Conservation (phyloP, 2,329 filamentous ascomycete species). For the Corniculantispora saksenae region DNA sequence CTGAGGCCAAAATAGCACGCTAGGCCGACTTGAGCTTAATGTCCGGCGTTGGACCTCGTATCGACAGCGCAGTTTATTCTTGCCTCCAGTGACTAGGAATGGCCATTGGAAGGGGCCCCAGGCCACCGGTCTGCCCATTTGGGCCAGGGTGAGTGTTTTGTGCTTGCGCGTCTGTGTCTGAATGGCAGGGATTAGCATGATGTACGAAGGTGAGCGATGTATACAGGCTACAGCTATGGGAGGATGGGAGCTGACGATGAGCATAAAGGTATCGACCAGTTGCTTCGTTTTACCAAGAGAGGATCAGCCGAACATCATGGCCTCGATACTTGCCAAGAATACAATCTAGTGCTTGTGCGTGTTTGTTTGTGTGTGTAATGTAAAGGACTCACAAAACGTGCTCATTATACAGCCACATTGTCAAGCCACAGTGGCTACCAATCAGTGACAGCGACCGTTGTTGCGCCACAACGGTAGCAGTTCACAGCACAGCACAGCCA, state of each 20-base stretch:
- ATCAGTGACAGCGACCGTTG: not conserved
- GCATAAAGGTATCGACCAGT: no score
- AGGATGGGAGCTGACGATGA: no score
- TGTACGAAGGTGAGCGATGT: no score
- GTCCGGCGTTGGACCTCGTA: slow-evolving; percentile 3
- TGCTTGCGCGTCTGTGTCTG: slow-evolving; percentile 4
- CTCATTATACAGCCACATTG: not conserved
- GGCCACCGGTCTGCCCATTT: not conserved
- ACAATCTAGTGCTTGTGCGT: no score
- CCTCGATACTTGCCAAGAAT: no score
- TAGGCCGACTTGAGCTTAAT: not conserved
- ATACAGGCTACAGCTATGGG: no score
- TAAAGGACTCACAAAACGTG: not conserved
- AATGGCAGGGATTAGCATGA: not conserved
- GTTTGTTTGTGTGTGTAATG: no score
- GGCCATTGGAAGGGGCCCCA: not conserved
- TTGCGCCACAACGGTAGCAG: not conserved
- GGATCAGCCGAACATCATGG: no score
- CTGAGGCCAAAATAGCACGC: not conserved
- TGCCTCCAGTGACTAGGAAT: not conserved
- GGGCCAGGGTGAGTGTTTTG: not conserved
- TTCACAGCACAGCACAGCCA: not conserved
- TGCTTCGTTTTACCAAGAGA: no score
- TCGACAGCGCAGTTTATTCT: not conserved
- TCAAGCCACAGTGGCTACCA: slow-evolving; percentile 1